phyloP scores from a whole-genome alignment of 2,329 filamentous ascomycete genomes.

The Alternaria angustiovoidea region DNA sequence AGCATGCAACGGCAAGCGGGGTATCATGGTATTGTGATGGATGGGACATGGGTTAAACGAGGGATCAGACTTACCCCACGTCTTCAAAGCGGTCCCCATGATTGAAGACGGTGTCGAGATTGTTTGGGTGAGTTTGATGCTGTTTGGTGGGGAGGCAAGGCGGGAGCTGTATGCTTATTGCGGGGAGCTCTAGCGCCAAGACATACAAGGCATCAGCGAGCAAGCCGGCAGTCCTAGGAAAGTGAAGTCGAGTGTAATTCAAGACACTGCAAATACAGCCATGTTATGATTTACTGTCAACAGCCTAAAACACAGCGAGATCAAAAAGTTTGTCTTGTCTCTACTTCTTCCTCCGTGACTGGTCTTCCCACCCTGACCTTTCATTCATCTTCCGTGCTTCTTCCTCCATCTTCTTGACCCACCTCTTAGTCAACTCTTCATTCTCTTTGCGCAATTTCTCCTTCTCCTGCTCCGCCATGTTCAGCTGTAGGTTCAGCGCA shows the following conservation, averaged over 20 bases:
- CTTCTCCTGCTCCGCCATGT: slow-evolving; percentile 79
- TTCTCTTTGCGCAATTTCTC: slow-evolving; percentile 82
- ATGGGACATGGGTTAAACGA: not conserved
- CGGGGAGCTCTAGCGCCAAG: slow-evolving; percentile 42
- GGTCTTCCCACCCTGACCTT: slow-evolving; percentile 39
- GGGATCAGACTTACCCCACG: slow-evolving; percentile 41
- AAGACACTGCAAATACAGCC: not conserved
- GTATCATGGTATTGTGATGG: slow-evolving; percentile 9
- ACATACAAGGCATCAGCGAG: slow-evolving; percentile 35
- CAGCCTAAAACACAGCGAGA: not conserved
- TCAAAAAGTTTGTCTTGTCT: not conserved
- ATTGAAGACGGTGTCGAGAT: slow-evolving; percentile 12
- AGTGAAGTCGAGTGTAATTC: not conserved
- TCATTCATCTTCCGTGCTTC: slow-evolving; percentile 88
- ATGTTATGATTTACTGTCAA: not conserved
- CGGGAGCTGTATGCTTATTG: slow-evolving; percentile 18
- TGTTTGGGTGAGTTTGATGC: slow-evolving; percentile 15
- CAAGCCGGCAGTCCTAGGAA: not conserved
- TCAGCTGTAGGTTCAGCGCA: slow-evolving; percentile 84
- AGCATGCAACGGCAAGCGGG: slow-evolving; percentile 21
- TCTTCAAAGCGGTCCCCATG: slow-evolving; percentile 49
- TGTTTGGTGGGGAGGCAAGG: slow-evolving; percentile 18
- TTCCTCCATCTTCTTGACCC: slow-evolving; percentile 86
- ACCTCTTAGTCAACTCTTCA: slow-evolving; percentile 85
- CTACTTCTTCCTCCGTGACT: slow-evolving; percentile 26